phyloP scores from a whole-genome alignment of 805 yeast species.

The Metschnikowia shivogae region DNA sequence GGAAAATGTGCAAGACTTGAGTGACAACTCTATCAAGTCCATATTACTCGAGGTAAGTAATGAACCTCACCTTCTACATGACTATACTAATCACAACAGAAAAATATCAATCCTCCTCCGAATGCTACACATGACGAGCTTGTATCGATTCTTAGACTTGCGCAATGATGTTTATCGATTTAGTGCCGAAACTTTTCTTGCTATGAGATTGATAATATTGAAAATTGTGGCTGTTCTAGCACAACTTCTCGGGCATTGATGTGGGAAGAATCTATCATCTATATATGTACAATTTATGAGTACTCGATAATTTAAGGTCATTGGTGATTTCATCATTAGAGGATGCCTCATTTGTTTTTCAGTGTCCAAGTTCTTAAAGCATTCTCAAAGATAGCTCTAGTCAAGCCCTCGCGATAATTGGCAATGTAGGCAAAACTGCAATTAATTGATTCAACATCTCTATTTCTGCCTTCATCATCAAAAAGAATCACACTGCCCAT shows the following conservation, averaged over 20 bases:
- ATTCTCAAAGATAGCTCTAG: constrained; percentile 48
- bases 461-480: constrained; percentile 78
- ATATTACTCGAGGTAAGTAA: constrained; percentile 10
- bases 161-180: constrained; percentile 22
- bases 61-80: constrained; percentile 33
- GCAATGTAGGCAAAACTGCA: constrained; percentile 64
- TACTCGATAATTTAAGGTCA: not conserved
- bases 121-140: constrained; percentile 44
- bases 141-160: constrained; percentile 44
- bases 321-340: not conserved
- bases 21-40: not conserved
- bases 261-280: not conserved
- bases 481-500: constrained; percentile 45
- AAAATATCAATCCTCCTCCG: constrained; percentile 45
- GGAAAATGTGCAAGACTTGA: not conserved
- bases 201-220: constrained; percentile 3
- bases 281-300: not conserved
- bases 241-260: not conserved
- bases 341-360: not conserved
- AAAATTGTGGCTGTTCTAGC: not conserved
- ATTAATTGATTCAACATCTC: constrained; percentile 68
- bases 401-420: constrained; percentile 54
- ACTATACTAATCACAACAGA: constrained; percentile 28
- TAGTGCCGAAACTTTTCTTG: constrained; percentile 5
- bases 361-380: constrained; percentile 35